A percentile compares a stretch with the other conserved stretches of the same genome.
Conservation (phyloP, 2,329 filamentous ascomycete species). For the Westerdykella aurantiaca region DNA sequence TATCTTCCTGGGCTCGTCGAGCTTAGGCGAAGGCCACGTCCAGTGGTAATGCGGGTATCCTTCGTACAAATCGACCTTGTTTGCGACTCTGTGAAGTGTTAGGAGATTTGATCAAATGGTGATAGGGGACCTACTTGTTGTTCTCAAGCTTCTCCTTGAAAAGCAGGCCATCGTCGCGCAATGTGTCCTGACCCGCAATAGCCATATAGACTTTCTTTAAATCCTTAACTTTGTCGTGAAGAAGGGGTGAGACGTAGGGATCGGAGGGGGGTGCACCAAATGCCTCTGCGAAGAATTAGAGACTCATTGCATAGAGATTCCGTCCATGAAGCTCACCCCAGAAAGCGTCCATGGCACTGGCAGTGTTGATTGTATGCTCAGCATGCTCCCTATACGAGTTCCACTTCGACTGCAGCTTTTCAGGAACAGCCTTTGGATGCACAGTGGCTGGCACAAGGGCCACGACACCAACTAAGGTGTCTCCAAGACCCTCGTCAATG, state of each 20-base stretch:
- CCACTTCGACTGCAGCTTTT: conserved; percentile 28
- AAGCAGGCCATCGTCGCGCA: conserved; percentile 32
- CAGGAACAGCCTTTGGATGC: conserved; percentile 35
- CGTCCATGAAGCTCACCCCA: conserved; percentile 22
- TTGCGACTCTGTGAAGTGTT: conserved; percentile 22
- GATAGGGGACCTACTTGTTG: conserved; percentile 15
- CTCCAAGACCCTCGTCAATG: conserved; percentile 32
- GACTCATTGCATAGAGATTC: conserved; percentile 13
- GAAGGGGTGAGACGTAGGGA: conserved; percentile 28
- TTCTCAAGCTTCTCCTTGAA: conserved; percentile 27
- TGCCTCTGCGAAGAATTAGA: conserved; percentile 23
- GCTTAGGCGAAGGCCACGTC: conserved; percentile 28
- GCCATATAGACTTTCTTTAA: conserved; percentile 31
- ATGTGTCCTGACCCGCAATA: conserved; percentile 28
- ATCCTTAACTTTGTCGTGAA: conserved; percentile 24
- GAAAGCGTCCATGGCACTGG: conserved; percentile 31
- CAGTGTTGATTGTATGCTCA: conserved; percentile 34
- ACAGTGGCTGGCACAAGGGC: conserved; percentile 35
- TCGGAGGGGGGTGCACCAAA: conserved; percentile 28
- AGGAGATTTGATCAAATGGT: conserved; percentile 7
- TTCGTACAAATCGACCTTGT: conserved; percentile 27
- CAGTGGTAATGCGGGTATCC: conserved; percentile 37
- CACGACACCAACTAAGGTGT: conserved; percentile 36
- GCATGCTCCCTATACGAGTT: conserved; percentile 36
- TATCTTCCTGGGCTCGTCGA: conserved; percentile 19